A percentile compares a stretch with the other conserved stretches of the same genome.
These are phyloP conservation scores for Botrytis fragariae DNA, from an alignment of 2,329 filamentous ascomycete genomes.

Conservation along the genomic window DNA sequence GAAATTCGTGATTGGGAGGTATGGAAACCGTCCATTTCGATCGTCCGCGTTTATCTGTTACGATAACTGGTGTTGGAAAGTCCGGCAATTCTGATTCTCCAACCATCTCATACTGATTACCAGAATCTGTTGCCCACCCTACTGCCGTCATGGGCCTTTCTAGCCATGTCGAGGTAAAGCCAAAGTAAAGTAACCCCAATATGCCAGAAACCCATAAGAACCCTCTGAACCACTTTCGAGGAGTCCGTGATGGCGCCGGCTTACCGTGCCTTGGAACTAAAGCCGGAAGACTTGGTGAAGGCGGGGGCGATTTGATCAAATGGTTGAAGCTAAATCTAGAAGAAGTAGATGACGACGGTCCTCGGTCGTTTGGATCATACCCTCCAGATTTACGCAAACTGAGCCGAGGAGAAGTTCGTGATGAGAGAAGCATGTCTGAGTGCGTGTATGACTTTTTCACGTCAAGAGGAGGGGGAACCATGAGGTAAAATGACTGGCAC, in stretches of 20 bases:
- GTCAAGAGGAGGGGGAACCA: constrained; percentile 36
- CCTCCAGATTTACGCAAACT: constrained; percentile 54
- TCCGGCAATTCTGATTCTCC: constrained; percentile 64
- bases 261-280: constrained; percentile 65
- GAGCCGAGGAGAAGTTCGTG: constrained; percentile 47
- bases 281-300: constrained; percentile 68
- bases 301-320: constrained; percentile 65
- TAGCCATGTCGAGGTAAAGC: constrained; percentile 39
- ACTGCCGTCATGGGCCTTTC: constrained; percentile 38
- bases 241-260: constrained; percentile 46
- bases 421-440: constrained; percentile 41
- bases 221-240: constrained; percentile 31
- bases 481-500: constrained; percentile 31
- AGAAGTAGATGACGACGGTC: constrained; percentile 57
- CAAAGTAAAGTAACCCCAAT: constrained; percentile 52
- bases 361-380: constrained; percentile 54
- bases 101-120: constrained; percentile 63
- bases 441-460: constrained; percentile 41
- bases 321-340: constrained; percentile 66
- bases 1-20: constrained; percentile 64
- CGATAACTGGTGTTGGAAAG: constrained; percentile 68
- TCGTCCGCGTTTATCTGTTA: constrained; percentile 62
- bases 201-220: constrained; percentile 54
- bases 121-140: constrained; percentile 42
- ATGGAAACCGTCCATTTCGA: constrained; percentile 81